These are phyloP conservation scores for Boletus edulis DNA, from an alignment of 768 basidiomycete genomes.

Conservation along the genomic window DNA sequence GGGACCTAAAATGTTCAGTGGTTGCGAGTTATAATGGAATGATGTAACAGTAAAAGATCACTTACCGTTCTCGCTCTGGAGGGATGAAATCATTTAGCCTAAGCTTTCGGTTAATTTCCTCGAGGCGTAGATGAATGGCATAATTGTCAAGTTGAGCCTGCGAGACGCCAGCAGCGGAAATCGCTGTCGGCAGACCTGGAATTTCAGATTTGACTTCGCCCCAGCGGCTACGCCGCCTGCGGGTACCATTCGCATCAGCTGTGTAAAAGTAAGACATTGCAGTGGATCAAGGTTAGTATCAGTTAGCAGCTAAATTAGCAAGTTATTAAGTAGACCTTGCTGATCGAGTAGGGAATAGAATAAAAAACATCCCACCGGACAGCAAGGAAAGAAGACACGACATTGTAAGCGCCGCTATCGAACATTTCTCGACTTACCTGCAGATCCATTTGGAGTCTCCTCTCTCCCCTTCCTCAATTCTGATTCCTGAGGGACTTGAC, in stretches of 20 bases:
- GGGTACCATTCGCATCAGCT: slow-evolving; percentile 84
- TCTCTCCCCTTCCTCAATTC: slow-evolving; percentile 66
- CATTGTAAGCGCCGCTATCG: slow-evolving; percentile 37
- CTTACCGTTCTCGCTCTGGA: slow-evolving; percentile 86
- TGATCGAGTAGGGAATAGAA: slow-evolving; percentile 27
- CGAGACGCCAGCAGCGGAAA: slow-evolving; percentile 89
- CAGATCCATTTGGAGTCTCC: slow-evolving; percentile 64
- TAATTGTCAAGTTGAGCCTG: slow-evolving; percentile 97
- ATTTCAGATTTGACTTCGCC: slow-evolving; percentile 91
- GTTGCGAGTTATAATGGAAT: not conserved
- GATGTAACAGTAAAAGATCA: not conserved
- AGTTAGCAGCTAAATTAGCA: slow-evolving; percentile 38
- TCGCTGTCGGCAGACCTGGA: slow-evolving; percentile 91
- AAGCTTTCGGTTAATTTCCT: slow-evolving; percentile 96
- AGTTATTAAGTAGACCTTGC: slow-evolving; percentile 31
- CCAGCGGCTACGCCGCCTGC: slow-evolving; percentile 97
- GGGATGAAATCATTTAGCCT: slow-evolving; percentile 93
- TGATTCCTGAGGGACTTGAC: slow-evolving; percentile 52
- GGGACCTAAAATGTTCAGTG: slow-evolving; percentile 56
- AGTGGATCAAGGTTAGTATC: slow-evolving; percentile 57
- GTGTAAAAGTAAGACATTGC: slow-evolving; percentile 40
- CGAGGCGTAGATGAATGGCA: slow-evolving; percentile 91
- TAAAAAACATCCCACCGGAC: slow-evolving; percentile 29
- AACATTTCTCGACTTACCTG: slow-evolving; percentile 64
- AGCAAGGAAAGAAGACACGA: slow-evolving; percentile 37